Evolutionary conservation across 2,329 filamentous ascomycete species (phyloP), one percentile per base, ranked within the genome.

Genomic region (Xylaria arbuscula): DNA sequence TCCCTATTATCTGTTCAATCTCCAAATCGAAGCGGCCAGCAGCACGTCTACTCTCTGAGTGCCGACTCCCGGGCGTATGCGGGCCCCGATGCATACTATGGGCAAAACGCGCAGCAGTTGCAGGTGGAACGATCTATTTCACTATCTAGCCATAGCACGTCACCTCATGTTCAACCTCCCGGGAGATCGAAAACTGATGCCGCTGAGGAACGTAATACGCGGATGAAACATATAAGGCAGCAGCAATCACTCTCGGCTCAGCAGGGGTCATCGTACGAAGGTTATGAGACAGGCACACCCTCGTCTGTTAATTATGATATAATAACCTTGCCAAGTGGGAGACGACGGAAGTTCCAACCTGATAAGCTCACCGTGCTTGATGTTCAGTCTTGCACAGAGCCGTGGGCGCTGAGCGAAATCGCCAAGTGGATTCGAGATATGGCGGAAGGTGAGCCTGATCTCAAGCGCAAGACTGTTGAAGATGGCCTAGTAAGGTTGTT

Each of bases 141-240:
- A 36, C 81, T 98, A 66, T 90, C 92, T 3, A 93, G 89, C 71
- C 93, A 97, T 78, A 93, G 90, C 76, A 93, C 90, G 70, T 92
- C 92, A 8, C 94, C 94, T 40, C 88, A 90, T 67, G 87, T 95
- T 36, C 87, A 92, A 71, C 87, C 94, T 36, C 94, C 96, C n/a
- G 91, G 93, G 47, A 89, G 96, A 66, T 98, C 96, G 42, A 94
- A 97, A 80, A 99, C 96, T 9, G 96, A 99, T 81, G 94, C 94
- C 47, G 92, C 97, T 47, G 91, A 90, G 70, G 87, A 90, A 74
- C 84, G 88, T 47, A 87, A 85, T 74, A 85, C 83, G 64, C 77
- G 80, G 13, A 70, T 80, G 65, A 80, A 77, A 65, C 78, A 88
- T 76, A 79, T 83, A 78, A 85, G 87, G 72, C 84, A 86, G 73